Evolutionary conservation across 495 filamentous ascomycete species (phyloP).

Genomic region (Glonium stellatum): DNA sequence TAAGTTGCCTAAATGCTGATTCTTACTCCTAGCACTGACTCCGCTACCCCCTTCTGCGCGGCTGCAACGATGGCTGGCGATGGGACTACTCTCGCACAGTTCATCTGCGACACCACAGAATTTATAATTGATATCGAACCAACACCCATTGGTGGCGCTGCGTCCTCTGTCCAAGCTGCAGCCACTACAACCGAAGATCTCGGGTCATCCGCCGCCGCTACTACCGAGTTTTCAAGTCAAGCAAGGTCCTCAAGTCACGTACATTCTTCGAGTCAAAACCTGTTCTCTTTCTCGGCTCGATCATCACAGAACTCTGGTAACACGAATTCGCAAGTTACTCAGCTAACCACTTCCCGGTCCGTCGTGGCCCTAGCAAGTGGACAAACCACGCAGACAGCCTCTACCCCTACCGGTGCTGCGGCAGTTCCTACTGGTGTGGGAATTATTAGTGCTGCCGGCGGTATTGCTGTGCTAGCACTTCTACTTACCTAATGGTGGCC

Average conservation of each 20-base stretch:
- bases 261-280: background rate
- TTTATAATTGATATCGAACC: background rate
- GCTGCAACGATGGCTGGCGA: background rate
- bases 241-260: background rate
- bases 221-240: background rate
- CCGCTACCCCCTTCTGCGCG: background rate
- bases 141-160: background rate
- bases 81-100: background rate
- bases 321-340: background rate
- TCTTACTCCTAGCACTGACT: background rate
- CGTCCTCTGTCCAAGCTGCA: background rate
- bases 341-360: background rate
- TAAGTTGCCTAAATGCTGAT: background rate
- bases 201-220: background rate
- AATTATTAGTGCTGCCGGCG: background rate
- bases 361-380: background rate
- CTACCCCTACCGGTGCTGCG: background rate
- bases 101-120: background rate
- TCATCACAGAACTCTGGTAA: background rate
- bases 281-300: background rate
- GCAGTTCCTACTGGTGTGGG: background rate
- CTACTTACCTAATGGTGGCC: background rate
- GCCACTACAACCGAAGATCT: background rate
- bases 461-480: background rate
- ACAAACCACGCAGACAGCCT: background rate